phyloP scores from a whole-genome alignment of 2,329 filamentous ascomycete species.

The Lachnellula subtilissima region DNA sequence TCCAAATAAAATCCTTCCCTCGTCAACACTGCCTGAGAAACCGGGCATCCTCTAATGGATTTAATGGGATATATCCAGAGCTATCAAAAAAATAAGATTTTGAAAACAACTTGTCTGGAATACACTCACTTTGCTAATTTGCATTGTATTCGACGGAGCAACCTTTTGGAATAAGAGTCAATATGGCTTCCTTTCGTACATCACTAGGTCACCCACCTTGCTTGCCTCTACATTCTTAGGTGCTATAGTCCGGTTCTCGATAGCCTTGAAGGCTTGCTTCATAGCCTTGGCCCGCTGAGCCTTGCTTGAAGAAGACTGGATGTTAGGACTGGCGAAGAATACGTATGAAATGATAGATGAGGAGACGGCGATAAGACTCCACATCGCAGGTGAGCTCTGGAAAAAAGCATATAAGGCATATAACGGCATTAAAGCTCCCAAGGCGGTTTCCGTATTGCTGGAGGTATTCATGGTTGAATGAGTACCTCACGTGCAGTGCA shows the following conservation, averaged over 20 bases:
- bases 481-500: too few relatives aligned
- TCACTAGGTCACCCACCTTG: background rate
- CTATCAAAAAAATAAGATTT: conserved; percentile 31
- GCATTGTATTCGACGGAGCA: conserved; percentile 6
- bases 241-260: conserved; percentile 3
- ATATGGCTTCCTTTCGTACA: background rate
- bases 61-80: conserved; percentile 73
- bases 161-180: background rate
- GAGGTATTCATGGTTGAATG: background rate
- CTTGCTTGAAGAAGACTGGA: conserved; percentile 10
- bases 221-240: conserved; percentile 4
- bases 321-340: conserved; percentile 3
- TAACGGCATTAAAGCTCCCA: background rate
- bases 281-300: conserved; percentile 15
- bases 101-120: background rate
- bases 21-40: conserved; percentile 50
- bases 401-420: background rate
- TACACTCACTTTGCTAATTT: conserved; percentile 22
- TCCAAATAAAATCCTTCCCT: conserved; percentile 62
- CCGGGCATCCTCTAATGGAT: conserved; percentile 56
- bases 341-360: conserved; percentile 7
- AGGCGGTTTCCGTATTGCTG: background rate
- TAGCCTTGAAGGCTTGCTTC: conserved; percentile 13
- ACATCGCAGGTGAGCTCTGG: background rate
- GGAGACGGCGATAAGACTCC: background rate